Conservation (phyloP, 169 alveolate genomes). For the Theileria annulata region DNA sequence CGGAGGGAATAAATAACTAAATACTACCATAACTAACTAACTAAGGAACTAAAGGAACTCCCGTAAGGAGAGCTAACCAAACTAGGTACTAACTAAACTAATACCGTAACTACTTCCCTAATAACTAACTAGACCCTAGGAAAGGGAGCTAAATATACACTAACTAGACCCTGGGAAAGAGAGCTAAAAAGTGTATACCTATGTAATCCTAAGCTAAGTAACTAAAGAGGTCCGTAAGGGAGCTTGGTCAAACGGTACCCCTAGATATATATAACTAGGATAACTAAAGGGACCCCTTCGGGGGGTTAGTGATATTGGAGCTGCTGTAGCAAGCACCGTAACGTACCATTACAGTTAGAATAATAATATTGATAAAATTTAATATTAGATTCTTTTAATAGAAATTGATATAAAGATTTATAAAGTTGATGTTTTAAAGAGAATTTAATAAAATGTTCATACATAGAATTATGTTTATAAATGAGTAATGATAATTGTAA, state of each 20-base stretch:
- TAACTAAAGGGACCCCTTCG: too few species aligned
- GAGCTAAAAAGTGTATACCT: background rate
- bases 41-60: background rate
- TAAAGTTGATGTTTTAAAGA: conserved; percentile 91
- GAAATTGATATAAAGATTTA: conserved; percentile 39
- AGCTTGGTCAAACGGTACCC: too few species aligned
- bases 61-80: background rate
- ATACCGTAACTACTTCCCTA: too few species aligned
- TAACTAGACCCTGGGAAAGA: too few species aligned
- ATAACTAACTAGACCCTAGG: too few species aligned
- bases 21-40: background rate
- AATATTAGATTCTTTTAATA: conserved; percentile 26
- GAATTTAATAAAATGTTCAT: conserved; percentile 95
- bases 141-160: conserved; percentile 25
- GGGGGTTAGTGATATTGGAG: too few species aligned
- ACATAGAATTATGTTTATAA: conserved; percentile 97
- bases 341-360: background rate
- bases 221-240: too few species aligned
- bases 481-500: conserved; percentile 98
- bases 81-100: too few species aligned
- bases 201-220: too few species aligned
- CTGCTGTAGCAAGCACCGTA: background rate
- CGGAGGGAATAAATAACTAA: conserved; percentile 65
- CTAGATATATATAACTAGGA: too few species aligned
- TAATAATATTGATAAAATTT: background rate